phyloP scores from a whole-genome alignment of 495 filamentous ascomycete genomes.

The Pyronema omphalodes region DNA sequence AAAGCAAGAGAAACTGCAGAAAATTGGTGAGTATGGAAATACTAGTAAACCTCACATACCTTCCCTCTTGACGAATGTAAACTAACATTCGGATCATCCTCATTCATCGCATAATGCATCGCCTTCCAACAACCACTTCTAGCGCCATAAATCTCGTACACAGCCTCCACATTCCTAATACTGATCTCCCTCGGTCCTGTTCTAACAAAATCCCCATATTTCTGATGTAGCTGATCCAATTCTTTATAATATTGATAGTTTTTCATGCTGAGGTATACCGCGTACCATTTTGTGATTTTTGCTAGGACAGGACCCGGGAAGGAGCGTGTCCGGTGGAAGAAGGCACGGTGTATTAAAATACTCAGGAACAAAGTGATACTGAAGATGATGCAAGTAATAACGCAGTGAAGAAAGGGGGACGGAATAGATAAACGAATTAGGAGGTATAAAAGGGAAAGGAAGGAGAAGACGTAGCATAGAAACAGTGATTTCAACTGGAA shows the following conservation, averaged over 20 bases:
- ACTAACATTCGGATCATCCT: too few species aligned
- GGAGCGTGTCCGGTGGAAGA: conserved; percentile 46
- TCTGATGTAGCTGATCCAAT: conserved; percentile 37
- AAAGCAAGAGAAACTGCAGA: too few species aligned
- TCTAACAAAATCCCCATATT: conserved; percentile 30
- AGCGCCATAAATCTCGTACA: background rate
- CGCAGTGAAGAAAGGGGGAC: too few species aligned
- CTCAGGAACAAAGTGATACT: conserved; percentile 1
- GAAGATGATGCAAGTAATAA: background rate
- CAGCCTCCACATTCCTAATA: conserved; percentile 31
- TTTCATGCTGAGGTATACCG: conserved; percentile 39
- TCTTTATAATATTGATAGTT: conserved; percentile 37
- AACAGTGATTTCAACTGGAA: too few species aligned
- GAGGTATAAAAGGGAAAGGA: too few species aligned
- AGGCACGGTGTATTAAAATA: conserved; percentile 31
- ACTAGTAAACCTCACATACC: too few species aligned
- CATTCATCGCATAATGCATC: too few species aligned
- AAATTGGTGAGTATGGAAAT: too few species aligned
- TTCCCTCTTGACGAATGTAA: too few species aligned
- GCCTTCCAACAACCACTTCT: too few species aligned
- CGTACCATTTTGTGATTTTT: conserved; percentile 34
- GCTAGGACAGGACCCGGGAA: conserved; percentile 43
- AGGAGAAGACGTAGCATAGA: too few species aligned
- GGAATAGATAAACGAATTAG: too few species aligned
- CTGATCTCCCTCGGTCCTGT: conserved; percentile 41